These are phyloP conservation scores for Discostella pseudostelligera DNA, from an alignment of 108 stramenopile species.

Conservation along the genomic window DNA sequence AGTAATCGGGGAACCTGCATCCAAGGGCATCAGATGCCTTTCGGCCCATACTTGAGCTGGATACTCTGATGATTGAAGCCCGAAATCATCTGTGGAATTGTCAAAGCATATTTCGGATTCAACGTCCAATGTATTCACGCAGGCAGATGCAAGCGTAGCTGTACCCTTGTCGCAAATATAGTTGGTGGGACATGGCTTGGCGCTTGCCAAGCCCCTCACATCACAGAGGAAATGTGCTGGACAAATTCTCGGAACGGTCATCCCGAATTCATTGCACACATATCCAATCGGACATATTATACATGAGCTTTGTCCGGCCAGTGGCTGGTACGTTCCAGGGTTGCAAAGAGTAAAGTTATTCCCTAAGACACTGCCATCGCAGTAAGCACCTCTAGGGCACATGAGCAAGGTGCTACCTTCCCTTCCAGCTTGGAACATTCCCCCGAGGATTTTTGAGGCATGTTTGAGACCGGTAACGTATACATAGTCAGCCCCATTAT, in stretches of 20 bases:
- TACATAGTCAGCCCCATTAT: constrained; percentile 39
- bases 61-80: constrained; percentile 39
- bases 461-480: constrained; percentile 17
- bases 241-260: constrained; percentile 61
- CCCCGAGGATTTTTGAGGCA: constrained; percentile 3
- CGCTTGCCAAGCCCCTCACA: constrained; percentile 48
- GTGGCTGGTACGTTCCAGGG: constrained; percentile 78
- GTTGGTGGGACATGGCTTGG: constrained; percentile 66
- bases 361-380: constrained; percentile 14
- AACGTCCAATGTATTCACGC: constrained; percentile 19
- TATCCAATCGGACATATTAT: constrained; percentile 75
- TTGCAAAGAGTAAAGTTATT: constrained; percentile 70
- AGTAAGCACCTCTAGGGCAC: constrained; percentile 52
- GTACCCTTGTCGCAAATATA: constrained; percentile 64
- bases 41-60: constrained; percentile 47
- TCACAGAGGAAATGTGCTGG: constrained; percentile 60
- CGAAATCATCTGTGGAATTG: constrained; percentile 65
- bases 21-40: constrained; percentile 42
- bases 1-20: constrained; percentile 50
- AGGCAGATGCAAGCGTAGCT: constrained; percentile 33
- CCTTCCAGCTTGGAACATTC: constrained; percentile 41
- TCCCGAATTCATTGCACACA: constrained; percentile 72
- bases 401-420: constrained; percentile 48
- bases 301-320: constrained; percentile 48
- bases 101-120: constrained; percentile 62